A percentile compares a stretch with the other conserved stretches of the same genome.
Evolutionary conservation across 371 early-diverging fungal species (phyloP).

Genomic region (Circinella minor): DNA sequence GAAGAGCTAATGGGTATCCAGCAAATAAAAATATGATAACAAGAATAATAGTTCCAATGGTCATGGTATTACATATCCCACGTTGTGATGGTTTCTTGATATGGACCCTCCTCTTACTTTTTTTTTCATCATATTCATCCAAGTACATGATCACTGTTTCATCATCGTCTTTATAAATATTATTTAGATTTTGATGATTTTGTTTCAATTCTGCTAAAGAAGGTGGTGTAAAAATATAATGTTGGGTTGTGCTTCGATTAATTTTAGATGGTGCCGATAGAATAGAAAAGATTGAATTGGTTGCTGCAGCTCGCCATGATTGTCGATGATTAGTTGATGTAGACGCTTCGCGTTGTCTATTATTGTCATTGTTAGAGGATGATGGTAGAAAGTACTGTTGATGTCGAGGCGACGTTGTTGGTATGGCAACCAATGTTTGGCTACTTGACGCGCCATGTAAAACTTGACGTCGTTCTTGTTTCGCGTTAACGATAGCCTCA

Average conservation of each 20-base stretch:
- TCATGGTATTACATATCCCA: conserved; percentile 35
- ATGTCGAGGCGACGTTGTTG: neutral
- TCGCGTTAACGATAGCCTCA: neutral
- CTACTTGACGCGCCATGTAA: conserved; percentile 5
- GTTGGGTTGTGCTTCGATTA: conserved; percentile 27
- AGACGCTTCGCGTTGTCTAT: neutral
- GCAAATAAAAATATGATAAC: conserved; percentile 40
- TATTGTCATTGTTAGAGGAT: neutral
- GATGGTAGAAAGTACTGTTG: neutral
- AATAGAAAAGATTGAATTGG: conserved; percentile 24
- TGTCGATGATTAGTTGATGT: neutral
- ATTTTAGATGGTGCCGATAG: conserved; percentile 31
- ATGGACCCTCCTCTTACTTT: conserved; percentile 13
- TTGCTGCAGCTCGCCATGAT: conserved; percentile 11
- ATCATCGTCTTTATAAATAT: neutral
- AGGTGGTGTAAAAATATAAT: conserved; percentile 29
- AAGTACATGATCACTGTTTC: neutral
- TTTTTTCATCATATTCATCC: conserved; percentile 3
- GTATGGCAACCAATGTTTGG: neutral
- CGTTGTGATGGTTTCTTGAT: conserved; percentile 30
- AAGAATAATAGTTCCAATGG: conserved; percentile 27
- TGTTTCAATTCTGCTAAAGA: conserved; percentile 3
- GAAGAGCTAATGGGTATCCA: conserved; percentile 36
- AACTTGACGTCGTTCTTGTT: neutral
- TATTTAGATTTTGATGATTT: neutral